Base-by-base conservation (phyloP, 2,329 filamentous ascomycete genomes). In the Fusarium coicis region DNA sequence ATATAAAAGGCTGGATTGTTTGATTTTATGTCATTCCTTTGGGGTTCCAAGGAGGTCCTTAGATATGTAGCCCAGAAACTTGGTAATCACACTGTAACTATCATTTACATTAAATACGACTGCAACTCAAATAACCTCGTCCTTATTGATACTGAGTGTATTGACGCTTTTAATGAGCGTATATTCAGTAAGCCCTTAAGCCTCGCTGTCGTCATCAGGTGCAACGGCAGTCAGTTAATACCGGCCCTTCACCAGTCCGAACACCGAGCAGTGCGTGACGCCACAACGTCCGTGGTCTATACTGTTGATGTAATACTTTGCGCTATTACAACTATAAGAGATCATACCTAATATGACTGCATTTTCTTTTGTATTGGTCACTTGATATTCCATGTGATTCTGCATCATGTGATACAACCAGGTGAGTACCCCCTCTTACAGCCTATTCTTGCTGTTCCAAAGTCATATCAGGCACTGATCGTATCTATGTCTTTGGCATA, bases 131-230 rank as follows among this genome's bases (percentile, higher is more conserved):
- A 2, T 4, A 3, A 12, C 7, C 4, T 0, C 2, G 2, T 21
- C 1, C n/a, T 10, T 2, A 7, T 9, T 7, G 4, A 18, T 5
- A 6, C 1, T 21, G 0, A 11, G 4, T 2, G 3, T 5, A 0
- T 8, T 7, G 14, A 16, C 2, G 10, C 1, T 6, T 7, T 28
- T 1, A 4, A 4, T 49, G 40, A 57, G 12, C 23, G 19, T 23
- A 50, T 36, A 30, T 30, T 8, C 4, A 37, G 3, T n/a, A 49
- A 15, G 42, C 23, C 32, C 9, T 8, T 18, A 23, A 30, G 15
- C 55, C 42, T 23, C 19, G 19, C 2, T 10, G 23, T 57, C 40
- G 54, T 49, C n/a, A 50, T 57, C 11, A 21, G 42, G 42, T 58
- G 32, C 30, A 26, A 50, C 32, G 8, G 8, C 32, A 50, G 23